Evolutionary conservation across 306 rosid species (phyloP).

Genomic region (Hylodesmum podocarpum): DNA sequence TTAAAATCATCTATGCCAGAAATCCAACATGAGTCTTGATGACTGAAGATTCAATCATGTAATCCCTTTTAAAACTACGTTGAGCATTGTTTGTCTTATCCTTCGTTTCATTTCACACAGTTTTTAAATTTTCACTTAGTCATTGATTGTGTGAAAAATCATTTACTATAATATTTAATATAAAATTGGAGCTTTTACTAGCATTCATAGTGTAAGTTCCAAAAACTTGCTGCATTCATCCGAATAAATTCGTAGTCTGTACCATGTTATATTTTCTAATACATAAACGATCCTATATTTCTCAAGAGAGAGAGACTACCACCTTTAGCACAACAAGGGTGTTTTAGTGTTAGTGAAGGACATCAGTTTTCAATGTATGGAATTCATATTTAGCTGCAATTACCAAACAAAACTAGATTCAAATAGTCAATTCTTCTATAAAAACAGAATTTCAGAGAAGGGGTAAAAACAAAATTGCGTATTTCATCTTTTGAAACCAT

Average conservation of each 20-base stretch:
- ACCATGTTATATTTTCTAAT: background rate
- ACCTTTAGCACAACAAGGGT: background rate
- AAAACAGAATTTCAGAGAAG: background rate
- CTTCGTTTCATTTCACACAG: background rate
- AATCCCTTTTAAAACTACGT: no score
- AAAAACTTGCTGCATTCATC: background rate
- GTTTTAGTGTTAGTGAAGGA: background rate
- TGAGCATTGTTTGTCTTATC: no score
- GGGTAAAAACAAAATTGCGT: background rate
- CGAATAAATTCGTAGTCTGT: background rate
- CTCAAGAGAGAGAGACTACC: background rate
- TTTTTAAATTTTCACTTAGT: background rate
- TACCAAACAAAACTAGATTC: background rate
- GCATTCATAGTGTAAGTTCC: background rate
- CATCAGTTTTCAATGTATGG: background rate
- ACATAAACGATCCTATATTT: background rate
- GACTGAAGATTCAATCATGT: conserved; percentile 71
- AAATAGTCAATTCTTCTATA: background rate
- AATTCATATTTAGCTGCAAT: background rate
- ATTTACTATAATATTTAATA: background rate
- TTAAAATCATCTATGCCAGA: conserved; percentile 30
- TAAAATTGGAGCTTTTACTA: background rate
- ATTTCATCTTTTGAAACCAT: background rate
- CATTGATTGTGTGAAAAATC: background rate
- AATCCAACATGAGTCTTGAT: conserved; percentile 58